Evolutionary conservation across 306 rosid species (phyloP), one percentile per base, ranked within the genome.

Genomic region (Citrullus colocynthis): DNA sequence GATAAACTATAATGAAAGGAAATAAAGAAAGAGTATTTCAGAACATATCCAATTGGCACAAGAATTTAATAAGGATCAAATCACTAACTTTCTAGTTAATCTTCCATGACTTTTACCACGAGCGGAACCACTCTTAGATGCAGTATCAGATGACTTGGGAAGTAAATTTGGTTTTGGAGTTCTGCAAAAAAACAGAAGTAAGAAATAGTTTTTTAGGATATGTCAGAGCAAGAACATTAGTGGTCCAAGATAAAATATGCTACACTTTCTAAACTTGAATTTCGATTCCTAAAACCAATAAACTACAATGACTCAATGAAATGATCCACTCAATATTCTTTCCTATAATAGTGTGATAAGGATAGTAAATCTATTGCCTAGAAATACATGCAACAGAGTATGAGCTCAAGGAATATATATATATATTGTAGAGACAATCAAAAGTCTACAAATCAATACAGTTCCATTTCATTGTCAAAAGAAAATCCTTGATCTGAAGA

Each of bases 21-120:
- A 71, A 24, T 9, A 34, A 72, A 32, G 59, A 71, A 71, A 21
- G 13, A 24, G 34, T 21, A 54, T 9, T 64, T 4, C 39, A 77
- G 32, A 20, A 30, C 34, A 77, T 17, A 24, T 42, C 70, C 51
- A 76, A 59, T 9, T 4, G 56, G 12, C 55, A 39, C 32, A 15
- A 76, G 8, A 20, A 20, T 1, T 20, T 44, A 4, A 81, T 55
- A 74, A 78, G 59, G 82, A 79, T 45, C 78, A 60, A 59, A 32
- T 32, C 24, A 84, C 91, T 82, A 80, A 93, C 99, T 96, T 96
- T 80, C 85, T 87, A 17, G 99, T 96, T 77, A 96, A 58, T 85
- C 84, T 86, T 85, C 99, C 98, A 65, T 85, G 96, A 81, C 89
- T 90, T 87, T 85, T 92, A 70, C 86, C 88, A 81, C 79, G 86